Conservation (phyloP, 2,329 filamentous ascomycete species). For the Beauveria scarabaeidicola region DNA sequence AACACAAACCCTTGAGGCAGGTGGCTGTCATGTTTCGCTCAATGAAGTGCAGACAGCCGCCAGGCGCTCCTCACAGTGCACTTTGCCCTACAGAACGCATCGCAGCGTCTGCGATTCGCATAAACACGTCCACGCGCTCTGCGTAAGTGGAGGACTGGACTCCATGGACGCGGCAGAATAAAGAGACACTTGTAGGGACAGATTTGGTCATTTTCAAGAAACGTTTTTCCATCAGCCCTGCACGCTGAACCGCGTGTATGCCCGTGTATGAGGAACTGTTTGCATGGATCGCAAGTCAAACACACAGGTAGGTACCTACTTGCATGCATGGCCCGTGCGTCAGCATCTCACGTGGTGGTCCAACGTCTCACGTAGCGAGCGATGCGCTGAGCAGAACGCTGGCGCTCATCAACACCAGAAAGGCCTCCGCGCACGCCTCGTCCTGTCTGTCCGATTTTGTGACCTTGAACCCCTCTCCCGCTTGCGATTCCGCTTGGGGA, state of each 20-base stretch:
- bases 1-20: neutral
- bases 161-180: neutral
- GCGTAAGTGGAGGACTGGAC: neutral
- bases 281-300: neutral
- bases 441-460: neutral
- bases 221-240: no score
- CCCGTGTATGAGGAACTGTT: no score
- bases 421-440: constrained; percentile 3
- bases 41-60: neutral
- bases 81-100: neutral
- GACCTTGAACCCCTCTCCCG: constrained; percentile 6
- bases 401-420: constrained; percentile 5
- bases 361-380: constrained; percentile 1
- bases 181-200: neutral
- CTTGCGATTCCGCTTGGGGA: constrained; percentile 18
- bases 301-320: neutral
- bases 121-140: neutral
- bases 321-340: constrained; percentile 8
- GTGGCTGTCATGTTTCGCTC: neutral
- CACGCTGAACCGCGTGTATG: no score
- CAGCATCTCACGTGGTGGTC: constrained; percentile 9
- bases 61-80: neutral
- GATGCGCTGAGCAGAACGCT: neutral
- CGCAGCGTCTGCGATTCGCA: neutral
- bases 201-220: no score